Percentiles rank a stretch among this genome's conserved stretches.
Evolutionary conservation across 805 yeast species (phyloP).

Genomic region (Lachancea dasiensis): DNA sequence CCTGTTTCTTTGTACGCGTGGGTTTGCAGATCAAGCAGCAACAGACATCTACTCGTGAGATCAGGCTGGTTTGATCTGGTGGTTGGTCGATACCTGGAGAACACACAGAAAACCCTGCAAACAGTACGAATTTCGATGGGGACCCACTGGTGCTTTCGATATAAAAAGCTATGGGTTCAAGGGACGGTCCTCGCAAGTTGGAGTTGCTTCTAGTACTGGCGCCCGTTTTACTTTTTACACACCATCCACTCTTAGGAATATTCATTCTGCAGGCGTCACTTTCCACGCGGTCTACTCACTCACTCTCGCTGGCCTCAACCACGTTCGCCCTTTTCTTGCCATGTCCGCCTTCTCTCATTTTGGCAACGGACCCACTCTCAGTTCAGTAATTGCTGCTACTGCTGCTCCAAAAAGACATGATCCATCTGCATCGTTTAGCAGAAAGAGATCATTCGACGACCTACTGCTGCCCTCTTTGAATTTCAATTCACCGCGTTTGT

Average conservation of each 20-base stretch:
- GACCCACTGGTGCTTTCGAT: neutral
- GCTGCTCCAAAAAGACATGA: slow-evolving; percentile 8
- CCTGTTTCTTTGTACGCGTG: neutral
- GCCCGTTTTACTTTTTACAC: neutral
- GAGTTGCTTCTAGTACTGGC: neutral
- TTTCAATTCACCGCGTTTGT: neutral
- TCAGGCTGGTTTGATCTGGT: slow-evolving; percentile 2
- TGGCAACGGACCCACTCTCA: slow-evolving; percentile 3
- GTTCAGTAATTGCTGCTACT: slow-evolving; percentile 6
- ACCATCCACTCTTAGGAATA: too few relatives aligned
- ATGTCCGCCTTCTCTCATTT: slow-evolving; percentile 11
- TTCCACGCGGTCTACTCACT: neutral
- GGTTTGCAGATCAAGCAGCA: neutral
- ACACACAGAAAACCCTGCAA: too few relatives aligned
- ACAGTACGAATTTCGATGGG: too few relatives aligned
- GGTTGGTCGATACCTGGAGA: too few relatives aligned
- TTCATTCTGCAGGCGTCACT: neutral
- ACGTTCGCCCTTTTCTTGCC: too few relatives aligned
- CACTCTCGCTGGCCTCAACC: too few relatives aligned
- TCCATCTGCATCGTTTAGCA: neutral
- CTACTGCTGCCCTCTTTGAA: slow-evolving; percentile 16
- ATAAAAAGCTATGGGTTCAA: neutral
- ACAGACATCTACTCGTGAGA: neutral
- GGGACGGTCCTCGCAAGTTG: neutral
- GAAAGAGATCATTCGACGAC: slow-evolving; percentile 20